Evolutionary conservation across 352 stramenopile genomes (phyloP), one percentile per base, ranked within the genome.

Genomic region (Plasmopara muralis): DNA sequence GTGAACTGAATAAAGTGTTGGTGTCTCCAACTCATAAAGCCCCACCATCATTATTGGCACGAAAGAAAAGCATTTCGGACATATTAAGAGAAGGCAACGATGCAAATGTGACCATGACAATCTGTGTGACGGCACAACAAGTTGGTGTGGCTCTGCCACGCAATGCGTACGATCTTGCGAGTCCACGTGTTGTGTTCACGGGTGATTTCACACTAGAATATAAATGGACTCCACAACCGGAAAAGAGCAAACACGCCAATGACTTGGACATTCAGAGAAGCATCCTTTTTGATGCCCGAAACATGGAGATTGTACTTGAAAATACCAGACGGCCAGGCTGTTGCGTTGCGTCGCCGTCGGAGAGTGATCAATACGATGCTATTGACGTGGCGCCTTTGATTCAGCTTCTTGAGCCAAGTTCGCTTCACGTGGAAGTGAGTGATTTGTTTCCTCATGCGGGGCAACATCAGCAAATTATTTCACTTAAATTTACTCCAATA

Each of bases 191-290:
- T 35, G 65, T 66, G 1, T 69, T 87, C 38, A 58, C 64, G 5
- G 71, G 77, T 0, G 77, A 92, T 55, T 81, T 89, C 20, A 60
- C 60, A 12, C 58, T 83, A 13, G 54, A 72, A 29, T 85, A 75
- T 43, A 72, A 56, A 37, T 84, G 72, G 70, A 77, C 73, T 43
- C 74, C 76, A 16, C 50, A 54, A 9, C 37, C 20, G 7, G 55
- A 59, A 18, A 49, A 59, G 16, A 49, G 40, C 14, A 70, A 50
- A 14, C 6, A 10, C 0, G 53, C 56, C 3, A 62, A 64, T 6
- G 76, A 84, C 31, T 58, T 89, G 9, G 72, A 86, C 43, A 85
- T 89, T 41, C 79, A 89, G 42, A 86, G 76, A 52, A 89, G 72
- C 31, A 51, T 89, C 5, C 34, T 81, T 14, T 56, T 77, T 12